phyloP scores from a whole-genome alignment of 345 rosid genomes.

The Tarenaya hassleriana region DNA sequence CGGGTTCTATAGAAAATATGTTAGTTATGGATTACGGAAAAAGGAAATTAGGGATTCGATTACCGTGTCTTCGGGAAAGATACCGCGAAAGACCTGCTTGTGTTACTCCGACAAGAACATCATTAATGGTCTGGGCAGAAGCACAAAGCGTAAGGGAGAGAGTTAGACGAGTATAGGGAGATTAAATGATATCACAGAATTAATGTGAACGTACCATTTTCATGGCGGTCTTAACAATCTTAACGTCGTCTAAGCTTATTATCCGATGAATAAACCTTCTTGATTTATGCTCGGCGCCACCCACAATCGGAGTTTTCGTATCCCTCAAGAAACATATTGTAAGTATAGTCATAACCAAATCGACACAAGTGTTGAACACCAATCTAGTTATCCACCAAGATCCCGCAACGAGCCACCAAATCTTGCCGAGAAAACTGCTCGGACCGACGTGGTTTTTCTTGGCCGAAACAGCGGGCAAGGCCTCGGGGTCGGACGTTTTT shows the following conservation, averaged over 20 bases:
- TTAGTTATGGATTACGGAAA: no score
- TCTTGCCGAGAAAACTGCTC: neutral
- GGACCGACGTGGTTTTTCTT: neutral
- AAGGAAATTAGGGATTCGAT: no score
- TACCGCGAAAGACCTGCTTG: constrained; percentile 49
- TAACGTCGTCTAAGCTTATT: constrained; percentile 41
- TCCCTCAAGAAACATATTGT: constrained; percentile 37
- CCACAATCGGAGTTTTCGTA: constrained; percentile 38
- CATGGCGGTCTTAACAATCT: neutral
- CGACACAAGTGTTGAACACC: constrained; percentile 45
- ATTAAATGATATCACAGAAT: neutral
- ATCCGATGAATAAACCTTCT: constrained; percentile 33
- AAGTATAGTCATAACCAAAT: constrained; percentile 30
- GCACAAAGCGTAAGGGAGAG: neutral
- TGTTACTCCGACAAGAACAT: constrained; percentile 43
- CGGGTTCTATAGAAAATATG: no score
- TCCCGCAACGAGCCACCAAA: constrained; percentile 26
- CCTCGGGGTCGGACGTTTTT: constrained; percentile 38
- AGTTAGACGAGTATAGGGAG: neutral
- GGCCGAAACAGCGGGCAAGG: constrained; percentile 43
- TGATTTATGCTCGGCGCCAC: constrained; percentile 9
- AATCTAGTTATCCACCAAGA: constrained; percentile 31
- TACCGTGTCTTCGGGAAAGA: constrained; percentile 37
- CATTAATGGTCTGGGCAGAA: constrained; percentile 28
- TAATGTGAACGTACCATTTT: constrained; percentile 9